Evolutionary conservation across 2,329 filamentous ascomycete genomes (phyloP), one percentile per base, ranked within the genome.

Genomic region (Juglanconis juglandina): DNA sequence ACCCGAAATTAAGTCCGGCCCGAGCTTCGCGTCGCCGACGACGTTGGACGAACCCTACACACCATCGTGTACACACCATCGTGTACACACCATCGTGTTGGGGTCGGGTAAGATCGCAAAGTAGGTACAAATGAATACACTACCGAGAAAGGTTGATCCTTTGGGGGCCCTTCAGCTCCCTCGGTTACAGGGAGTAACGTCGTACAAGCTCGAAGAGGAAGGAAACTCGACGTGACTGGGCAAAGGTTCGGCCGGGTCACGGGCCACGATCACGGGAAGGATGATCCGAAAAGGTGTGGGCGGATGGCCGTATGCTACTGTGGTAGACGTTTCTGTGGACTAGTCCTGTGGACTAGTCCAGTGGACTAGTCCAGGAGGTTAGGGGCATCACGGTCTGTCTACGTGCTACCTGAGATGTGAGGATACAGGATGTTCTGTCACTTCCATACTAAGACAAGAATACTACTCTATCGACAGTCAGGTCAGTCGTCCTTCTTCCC

Each of bases 251-350:
- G 46, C 37, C n/a, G 30, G 57, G 60, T 62, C 57, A 62, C 56
- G 54, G 47, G 60, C 52, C 51, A 46, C 60, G 42, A 60, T 62
- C 60, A 57, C 55, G 53, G 56, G 60, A 50, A 53, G 48, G 44
- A 30, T 48, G 46, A 53, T 53, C 49, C 49, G 60, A 50, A 24
- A 52, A 34, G 60, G 57, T 62, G 53, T 50, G 50, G 49, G 57
- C 54, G 33, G 14, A 17, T 58, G 55, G 56, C 35, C 33, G 30
- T 48, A 53, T 37, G 49, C 13, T 17, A 17, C 14, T 24, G 33
- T 59, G 34, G n/a, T 14, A 30, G 9, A 30, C 44, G n/a, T 7
- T 13, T 56, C 47, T 39, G 5, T n/a, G 33, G 35, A 39, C 35
- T 39, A 39, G 17, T 17, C 17, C 17, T 1, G 17, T 17, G 17